Conservation (phyloP, 1,284 basidiomycete genomes). For the Rhodofomes roseus region DNA sequence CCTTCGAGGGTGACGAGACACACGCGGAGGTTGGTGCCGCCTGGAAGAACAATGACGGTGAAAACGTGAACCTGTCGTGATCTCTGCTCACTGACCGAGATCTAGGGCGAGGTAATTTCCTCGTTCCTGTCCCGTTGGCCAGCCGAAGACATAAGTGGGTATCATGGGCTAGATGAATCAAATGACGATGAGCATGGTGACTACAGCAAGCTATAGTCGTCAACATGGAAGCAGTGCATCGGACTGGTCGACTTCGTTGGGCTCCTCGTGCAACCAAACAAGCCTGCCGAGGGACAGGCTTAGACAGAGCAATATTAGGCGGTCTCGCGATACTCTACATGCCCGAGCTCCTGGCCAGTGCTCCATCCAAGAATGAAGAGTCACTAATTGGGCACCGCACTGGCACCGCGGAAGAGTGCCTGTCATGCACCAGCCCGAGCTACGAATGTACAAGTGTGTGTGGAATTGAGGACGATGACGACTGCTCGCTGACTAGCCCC, state of each 20-base stretch:
- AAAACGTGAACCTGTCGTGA: not conserved
- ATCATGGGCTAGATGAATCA: slow-evolving; percentile 78
- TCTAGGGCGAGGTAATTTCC: slow-evolving; percentile 95
- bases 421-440: too few relatives aligned
- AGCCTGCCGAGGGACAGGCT: too few relatives aligned
- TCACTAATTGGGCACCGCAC: too few relatives aligned
- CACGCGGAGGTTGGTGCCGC: slow-evolving; percentile 95
- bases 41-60: slow-evolving; percentile 32
- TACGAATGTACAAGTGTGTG: too few relatives aligned
- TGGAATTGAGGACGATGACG: too few relatives aligned
- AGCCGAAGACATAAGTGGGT: slow-evolving; percentile 96
- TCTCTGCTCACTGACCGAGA: slow-evolving; percentile 57
- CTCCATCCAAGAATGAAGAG: too few relatives aligned
- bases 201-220: not conserved
- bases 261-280: too few relatives aligned
- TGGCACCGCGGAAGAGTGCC: too few relatives aligned
- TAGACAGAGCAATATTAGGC: too few relatives aligned
- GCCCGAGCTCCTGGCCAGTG: too few relatives aligned
- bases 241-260: not conserved
- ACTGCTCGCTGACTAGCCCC: too few relatives aligned
- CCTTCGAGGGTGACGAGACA: slow-evolving; percentile 94
- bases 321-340: too few relatives aligned
- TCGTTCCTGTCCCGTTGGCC: slow-evolving; percentile 87
- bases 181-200: not conserved
- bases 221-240: not conserved